These are phyloP conservation scores for Keithomyces neogunnii DNA, from an alignment of 2,329 filamentous ascomycete species.

Conservation along the genomic window DNA sequence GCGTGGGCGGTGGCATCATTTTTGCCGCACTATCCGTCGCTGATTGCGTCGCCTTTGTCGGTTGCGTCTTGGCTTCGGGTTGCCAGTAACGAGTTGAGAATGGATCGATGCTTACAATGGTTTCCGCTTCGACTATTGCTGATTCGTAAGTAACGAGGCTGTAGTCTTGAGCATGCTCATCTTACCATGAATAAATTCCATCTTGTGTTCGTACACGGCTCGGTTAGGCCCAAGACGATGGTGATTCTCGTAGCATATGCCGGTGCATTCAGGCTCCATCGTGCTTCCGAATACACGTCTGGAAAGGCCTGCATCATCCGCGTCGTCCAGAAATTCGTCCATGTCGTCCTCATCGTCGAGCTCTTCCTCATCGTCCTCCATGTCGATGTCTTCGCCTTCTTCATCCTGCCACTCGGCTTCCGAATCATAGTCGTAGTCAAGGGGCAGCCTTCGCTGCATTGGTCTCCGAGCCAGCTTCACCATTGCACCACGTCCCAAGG, in stretches of 20 bases:
- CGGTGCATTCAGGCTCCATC: constrained; percentile 68
- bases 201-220: constrained; percentile 51
- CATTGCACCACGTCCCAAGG: constrained; percentile 36
- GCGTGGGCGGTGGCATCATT: constrained; percentile 25
- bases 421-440: constrained; percentile 78
- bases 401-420: constrained; percentile 81
- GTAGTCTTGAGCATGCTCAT: background rate
- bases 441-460: constrained; percentile 45
- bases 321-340: constrained; percentile 84
- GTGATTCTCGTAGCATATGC: constrained; percentile 72
- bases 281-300: constrained; percentile 56
- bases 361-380: constrained; percentile 63
- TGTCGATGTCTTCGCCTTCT: constrained; percentile 58
- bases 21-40: constrained; percentile 11
- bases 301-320: constrained; percentile 55
- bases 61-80: constrained; percentile 25
- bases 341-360: constrained; percentile 72
- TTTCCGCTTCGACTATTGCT: constrained; percentile 34
- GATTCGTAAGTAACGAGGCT: background rate
- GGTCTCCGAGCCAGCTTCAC: constrained; percentile 45
- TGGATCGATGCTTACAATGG: constrained; percentile 62
- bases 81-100: constrained; percentile 79
- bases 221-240: constrained; percentile 37
- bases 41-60: constrained; percentile 9
- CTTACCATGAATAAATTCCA: constrained; percentile 68